phyloP scores from a whole-genome alignment of 2,329 filamentous ascomycete species.

The Spiromastix sp. region DNA sequence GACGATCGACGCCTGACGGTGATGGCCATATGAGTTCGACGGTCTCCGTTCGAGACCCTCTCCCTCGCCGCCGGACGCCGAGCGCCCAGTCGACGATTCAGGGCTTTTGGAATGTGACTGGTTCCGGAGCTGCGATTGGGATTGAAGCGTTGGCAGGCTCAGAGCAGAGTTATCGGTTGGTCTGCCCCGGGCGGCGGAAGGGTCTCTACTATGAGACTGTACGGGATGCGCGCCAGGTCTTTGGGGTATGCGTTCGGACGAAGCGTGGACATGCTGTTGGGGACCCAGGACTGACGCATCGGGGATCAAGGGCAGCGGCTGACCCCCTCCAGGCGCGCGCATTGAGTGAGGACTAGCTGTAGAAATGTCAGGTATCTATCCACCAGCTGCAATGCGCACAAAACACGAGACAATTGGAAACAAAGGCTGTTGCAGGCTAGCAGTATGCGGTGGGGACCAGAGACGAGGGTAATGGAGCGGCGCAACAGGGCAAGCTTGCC shows the following conservation, averaged over 20 bases:
- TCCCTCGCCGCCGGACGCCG: slow-evolving; percentile 24
- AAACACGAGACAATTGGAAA: slow-evolving; percentile 9
- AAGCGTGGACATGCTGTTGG: slow-evolving; percentile 28
- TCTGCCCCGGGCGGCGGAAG: slow-evolving; percentile 34
- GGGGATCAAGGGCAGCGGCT: slow-evolving; percentile 32
- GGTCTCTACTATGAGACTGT: slow-evolving; percentile 33
- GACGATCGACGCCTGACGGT: slow-evolving; percentile 93
- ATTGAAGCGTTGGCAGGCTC: slow-evolving; percentile 25
- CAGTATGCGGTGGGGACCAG: not conserved
- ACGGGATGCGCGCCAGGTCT: slow-evolving; percentile 28
- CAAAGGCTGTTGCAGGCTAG: slow-evolving; percentile 3
- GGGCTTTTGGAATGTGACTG: slow-evolving; percentile 35
- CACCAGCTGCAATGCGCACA: slow-evolving; percentile 7
- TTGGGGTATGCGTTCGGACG: slow-evolving; percentile 26
- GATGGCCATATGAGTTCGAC: slow-evolving; percentile 63
- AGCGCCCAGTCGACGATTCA: slow-evolving; percentile 25
- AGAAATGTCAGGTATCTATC: slow-evolving; percentile 2
- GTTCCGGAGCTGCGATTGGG: slow-evolving; percentile 24
- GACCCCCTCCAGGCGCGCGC: slow-evolving; percentile 28
- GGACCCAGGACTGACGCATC: slow-evolving; percentile 28
- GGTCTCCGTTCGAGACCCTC: slow-evolving; percentile 30
- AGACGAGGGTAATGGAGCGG: not conserved
- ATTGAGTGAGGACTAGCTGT: slow-evolving; percentile 28
- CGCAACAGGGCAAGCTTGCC: not conserved
- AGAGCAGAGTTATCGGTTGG: slow-evolving; percentile 25